Conservation (phyloP, 345 rosid species). For the Rhodamnia argentea region DNA sequence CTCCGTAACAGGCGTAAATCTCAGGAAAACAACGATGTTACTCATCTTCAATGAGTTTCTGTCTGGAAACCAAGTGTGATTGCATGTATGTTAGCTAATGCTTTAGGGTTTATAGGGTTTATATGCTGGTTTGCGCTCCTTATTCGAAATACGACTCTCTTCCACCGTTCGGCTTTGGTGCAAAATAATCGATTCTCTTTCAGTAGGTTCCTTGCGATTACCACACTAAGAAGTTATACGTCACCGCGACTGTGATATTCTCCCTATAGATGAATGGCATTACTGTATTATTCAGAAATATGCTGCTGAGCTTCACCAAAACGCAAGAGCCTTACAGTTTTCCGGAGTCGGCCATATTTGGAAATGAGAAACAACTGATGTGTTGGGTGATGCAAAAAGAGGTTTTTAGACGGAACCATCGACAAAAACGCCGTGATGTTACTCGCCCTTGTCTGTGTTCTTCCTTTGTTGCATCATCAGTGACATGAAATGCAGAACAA, state of each 20-base stretch:
- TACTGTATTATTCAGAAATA: no score
- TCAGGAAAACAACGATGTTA: background rate
- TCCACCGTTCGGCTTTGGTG: background rate
- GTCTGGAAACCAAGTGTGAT: background rate
- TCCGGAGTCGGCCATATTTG: no score
- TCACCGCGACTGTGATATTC: no score
- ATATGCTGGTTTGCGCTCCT: background rate
- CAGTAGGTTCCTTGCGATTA: no score
- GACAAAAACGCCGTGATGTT: background rate
- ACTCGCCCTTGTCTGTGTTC: background rate
- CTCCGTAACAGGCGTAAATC: background rate
- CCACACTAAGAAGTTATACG: no score
- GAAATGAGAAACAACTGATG: no score
- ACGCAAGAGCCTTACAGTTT: no score
- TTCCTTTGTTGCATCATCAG: background rate
- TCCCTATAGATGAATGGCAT: no score
- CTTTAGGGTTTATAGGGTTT: background rate
- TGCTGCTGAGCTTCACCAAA: no score
- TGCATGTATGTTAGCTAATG: background rate
- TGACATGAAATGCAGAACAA: background rate
- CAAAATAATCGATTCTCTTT: no score
- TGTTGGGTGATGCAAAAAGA: background rate
- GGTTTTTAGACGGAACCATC: background rate
- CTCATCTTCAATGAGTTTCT: background rate
- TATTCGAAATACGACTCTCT: background rate